These are phyloP conservation scores for Pachysandra terminalis DNA, from an alignment of 164 flowering plant species.

Conservation along the genomic window DNA sequence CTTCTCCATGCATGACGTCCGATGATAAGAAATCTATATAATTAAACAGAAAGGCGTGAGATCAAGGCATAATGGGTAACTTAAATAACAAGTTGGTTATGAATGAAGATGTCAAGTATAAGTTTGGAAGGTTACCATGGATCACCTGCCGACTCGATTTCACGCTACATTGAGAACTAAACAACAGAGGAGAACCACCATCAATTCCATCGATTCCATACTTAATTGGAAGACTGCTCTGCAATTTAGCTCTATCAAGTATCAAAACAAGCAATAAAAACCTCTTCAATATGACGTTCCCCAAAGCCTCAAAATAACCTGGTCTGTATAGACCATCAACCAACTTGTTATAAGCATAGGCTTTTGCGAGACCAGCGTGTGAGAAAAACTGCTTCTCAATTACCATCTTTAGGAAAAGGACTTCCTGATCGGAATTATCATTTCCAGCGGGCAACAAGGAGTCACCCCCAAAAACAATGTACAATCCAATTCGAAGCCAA, in stretches of 20 bases:
- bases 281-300: slow-evolving; percentile 80
- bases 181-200: slow-evolving; percentile 93
- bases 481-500: slow-evolving; percentile 89
- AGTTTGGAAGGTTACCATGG: slow-evolving; percentile 39
- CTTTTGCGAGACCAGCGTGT: slow-evolving; percentile 70
- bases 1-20: slow-evolving; percentile 97
- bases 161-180: slow-evolving; percentile 39
- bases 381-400: slow-evolving; percentile 75
- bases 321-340: slow-evolving; percentile 92
- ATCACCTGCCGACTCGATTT: slow-evolving; percentile 85
- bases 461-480: slow-evolving; percentile 84
- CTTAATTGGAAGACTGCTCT: slow-evolving; percentile 67
- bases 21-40: slow-evolving; percentile 71
- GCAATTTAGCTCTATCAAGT: slow-evolving; percentile 83
- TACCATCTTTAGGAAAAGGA: slow-evolving; percentile 67
- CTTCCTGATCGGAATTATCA: slow-evolving; percentile 57
- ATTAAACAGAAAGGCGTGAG: slow-evolving; percentile 14
- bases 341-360: slow-evolving; percentile 77
- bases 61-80: slow-evolving; percentile 16
- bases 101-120: not conserved
- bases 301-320: slow-evolving; percentile 84
- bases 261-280: slow-evolving; percentile 76
- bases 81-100: not conserved
- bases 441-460: slow-evolving; percentile 59
- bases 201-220: slow-evolving; percentile 96